Evolutionary conservation across 306 rosid genomes (phyloP).

Genomic region (Quercus gilva): DNA sequence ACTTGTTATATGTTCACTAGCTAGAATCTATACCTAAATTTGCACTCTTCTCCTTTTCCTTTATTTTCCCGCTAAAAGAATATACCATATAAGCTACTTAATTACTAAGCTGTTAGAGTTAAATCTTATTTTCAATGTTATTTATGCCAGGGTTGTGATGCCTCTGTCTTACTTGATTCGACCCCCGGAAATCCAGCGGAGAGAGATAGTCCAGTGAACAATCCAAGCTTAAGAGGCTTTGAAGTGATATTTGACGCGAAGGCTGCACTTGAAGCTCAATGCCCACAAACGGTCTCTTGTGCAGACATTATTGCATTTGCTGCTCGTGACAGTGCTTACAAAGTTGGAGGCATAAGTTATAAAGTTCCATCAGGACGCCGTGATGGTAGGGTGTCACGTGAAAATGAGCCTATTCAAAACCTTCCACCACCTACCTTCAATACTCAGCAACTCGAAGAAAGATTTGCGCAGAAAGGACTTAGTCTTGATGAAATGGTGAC

Average conservation of each 20-base stretch:
- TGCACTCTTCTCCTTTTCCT: not conserved
- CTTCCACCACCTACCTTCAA: not conserved
- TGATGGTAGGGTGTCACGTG: not conserved
- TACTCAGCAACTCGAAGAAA: not conserved
- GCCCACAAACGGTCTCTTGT: slow-evolving; percentile 38
- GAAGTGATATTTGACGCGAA: slow-evolving; percentile 37
- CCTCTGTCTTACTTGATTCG: slow-evolving; percentile 32
- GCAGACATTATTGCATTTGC: slow-evolving; percentile 46
- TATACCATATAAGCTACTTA: no score
- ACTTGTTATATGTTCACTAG: no score
- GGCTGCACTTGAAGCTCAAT: slow-evolving; percentile 27
- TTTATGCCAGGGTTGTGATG: slow-evolving; percentile 38
- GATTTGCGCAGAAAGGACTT: slow-evolving; percentile 1
- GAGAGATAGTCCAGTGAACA: slow-evolving; percentile 32
- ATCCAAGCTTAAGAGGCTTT: slow-evolving; percentile 39
- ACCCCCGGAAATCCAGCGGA: slow-evolving; percentile 28
- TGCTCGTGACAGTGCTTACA: slow-evolving; percentile 26
- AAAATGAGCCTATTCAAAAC: not conserved
- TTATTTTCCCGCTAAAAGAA: not conserved
- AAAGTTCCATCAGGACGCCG: not conserved
- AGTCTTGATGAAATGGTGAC: slow-evolving; percentile 12
- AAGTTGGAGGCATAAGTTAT: not conserved
- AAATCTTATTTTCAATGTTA: not conserved
- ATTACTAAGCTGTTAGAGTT: not conserved
- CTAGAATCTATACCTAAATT: no score